Percentiles rank a stretch among this genome's conserved stretches.
These are phyloP conservation scores for Ceriops decandra DNA, from an alignment of 345 rosid species.

Conservation along the genomic window DNA sequence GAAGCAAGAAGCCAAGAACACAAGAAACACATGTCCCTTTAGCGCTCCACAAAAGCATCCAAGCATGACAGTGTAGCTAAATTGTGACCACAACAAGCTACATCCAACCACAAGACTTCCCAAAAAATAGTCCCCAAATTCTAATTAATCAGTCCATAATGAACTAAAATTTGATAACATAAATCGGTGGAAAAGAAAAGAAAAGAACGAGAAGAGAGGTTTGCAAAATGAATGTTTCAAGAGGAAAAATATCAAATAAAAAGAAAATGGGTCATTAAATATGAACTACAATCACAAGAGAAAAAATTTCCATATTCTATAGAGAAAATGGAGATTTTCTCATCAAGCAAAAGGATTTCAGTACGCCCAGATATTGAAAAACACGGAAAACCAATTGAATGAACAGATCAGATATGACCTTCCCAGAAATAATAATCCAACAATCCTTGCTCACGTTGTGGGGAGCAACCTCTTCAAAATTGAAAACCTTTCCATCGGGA, in stretches of 20 bases:
- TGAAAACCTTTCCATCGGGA: constrained; percentile 50
- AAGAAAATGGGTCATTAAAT: not conserved
- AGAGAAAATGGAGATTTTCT: not conserved
- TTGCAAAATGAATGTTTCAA: too few species aligned
- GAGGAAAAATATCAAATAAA: not conserved
- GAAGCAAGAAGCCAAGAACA: too few species aligned
- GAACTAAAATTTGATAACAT: too few species aligned
- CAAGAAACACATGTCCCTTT: too few species aligned
- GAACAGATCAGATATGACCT: constrained; percentile 54
- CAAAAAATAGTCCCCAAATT: too few species aligned
- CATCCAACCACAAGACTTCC: too few species aligned
- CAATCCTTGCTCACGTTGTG: constrained; percentile 89
- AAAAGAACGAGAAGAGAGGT: too few species aligned
- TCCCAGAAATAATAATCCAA: constrained; percentile 83
- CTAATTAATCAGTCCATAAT: too few species aligned
- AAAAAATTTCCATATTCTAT: not conserved
- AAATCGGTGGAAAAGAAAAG: too few species aligned
- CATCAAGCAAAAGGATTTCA: constrained; percentile 5
- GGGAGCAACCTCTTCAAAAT: constrained; percentile 65
- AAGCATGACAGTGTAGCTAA: too few species aligned
- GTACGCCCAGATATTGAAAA: not conserved
- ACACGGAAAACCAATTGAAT: not conserved
- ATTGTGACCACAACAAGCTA: too few species aligned
- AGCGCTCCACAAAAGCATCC: too few species aligned
- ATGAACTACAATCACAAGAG: not conserved